phyloP scores from a whole-genome alignment of 257 asterid genomes.

The Gentiana dahurica region DNA sequence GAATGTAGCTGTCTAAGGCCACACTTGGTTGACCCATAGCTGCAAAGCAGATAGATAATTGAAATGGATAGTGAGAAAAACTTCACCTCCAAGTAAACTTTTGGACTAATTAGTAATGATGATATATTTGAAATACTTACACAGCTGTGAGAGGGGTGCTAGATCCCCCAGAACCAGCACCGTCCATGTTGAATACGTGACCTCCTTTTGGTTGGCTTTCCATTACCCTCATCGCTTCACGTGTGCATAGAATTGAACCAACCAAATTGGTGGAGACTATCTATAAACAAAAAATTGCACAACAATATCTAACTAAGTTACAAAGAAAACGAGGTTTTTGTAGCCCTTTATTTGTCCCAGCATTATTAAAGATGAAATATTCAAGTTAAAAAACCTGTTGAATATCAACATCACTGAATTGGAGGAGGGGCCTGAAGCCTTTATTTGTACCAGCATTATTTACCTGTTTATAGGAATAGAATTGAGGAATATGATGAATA shows the following conservation, averaged over 20 bases:
- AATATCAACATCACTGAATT: conserved; percentile 72
- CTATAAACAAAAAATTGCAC: conserved; percentile 26
- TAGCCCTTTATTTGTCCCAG: too few species aligned
- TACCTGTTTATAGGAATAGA: conserved; percentile 31
- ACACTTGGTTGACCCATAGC: conserved; percentile 96
- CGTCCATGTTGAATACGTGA: conserved; percentile 96
- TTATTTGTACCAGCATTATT: conserved; percentile 97
- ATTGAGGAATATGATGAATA: background rate
- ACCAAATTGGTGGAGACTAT: conserved; percentile 91
- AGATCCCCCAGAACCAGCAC: conserved; percentile 98
- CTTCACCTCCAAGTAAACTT: background rate
- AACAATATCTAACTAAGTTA: too few species aligned
- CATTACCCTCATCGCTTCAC: conserved; percentile 74
- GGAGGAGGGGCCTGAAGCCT: conserved; percentile 92
- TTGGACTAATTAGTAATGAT: background rate
- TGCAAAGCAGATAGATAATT: conserved; percentile 13
- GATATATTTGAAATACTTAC: conserved; percentile 35
- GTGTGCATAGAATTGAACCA: conserved; percentile 94
- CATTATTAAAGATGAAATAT: background rate
- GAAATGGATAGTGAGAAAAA: background rate
- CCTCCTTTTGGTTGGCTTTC: conserved; percentile 62
- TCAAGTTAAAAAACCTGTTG: conserved; percentile 52
- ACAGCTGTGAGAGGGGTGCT: conserved; percentile 98
- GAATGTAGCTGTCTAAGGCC: conserved; percentile 97
- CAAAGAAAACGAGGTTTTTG: too few species aligned